phyloP scores from a whole-genome alignment of 2,329 filamentous ascomycete genomes.

The Chaetomium olivaceum region DNA sequence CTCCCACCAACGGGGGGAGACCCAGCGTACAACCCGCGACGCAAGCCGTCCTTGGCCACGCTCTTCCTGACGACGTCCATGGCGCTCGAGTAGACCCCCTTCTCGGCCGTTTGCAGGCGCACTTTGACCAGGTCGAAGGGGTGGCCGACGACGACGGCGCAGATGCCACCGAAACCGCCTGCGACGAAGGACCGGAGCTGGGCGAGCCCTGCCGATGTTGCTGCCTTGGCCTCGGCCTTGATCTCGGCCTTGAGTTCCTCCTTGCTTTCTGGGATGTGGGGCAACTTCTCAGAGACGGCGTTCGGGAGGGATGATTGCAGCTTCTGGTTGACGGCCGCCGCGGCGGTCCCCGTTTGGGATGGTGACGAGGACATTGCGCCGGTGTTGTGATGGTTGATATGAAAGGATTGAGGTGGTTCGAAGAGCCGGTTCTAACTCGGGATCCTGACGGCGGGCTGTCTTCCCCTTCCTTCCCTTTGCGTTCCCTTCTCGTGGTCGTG shows the following conservation, averaged over 20 bases:
- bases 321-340: conserved; percentile 37
- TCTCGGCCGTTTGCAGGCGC: conserved; percentile 91
- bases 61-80: conserved; percentile 91
- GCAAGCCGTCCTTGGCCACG: conserved; percentile 79
- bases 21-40: conserved; percentile 91
- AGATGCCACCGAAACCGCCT: conserved; percentile 90
- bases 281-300: conserved; percentile 43
- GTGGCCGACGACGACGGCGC: conserved; percentile 91
- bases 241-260: conserved; percentile 48
- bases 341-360: conserved; percentile 39
- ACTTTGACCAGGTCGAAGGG: conserved; percentile 99
- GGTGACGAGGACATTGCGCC: conserved; percentile 31
- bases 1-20: conserved; percentile 89
- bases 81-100: conserved; percentile 85
- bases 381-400: neutral
- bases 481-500: neutral
- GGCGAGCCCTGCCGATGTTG: conserved; percentile 43
- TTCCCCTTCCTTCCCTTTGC: neutral
- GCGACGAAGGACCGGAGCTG: conserved; percentile 80
- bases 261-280: conserved; percentile 48
- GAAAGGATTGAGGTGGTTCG: no score
- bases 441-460: neutral
- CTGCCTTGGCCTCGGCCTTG: conserved; percentile 45
- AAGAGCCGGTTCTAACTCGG: no score
- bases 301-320: conserved; percentile 32